Evolutionary conservation across 1,139 yeast species (phyloP).

Genomic region (Yamadazyma epiphylla): DNA sequence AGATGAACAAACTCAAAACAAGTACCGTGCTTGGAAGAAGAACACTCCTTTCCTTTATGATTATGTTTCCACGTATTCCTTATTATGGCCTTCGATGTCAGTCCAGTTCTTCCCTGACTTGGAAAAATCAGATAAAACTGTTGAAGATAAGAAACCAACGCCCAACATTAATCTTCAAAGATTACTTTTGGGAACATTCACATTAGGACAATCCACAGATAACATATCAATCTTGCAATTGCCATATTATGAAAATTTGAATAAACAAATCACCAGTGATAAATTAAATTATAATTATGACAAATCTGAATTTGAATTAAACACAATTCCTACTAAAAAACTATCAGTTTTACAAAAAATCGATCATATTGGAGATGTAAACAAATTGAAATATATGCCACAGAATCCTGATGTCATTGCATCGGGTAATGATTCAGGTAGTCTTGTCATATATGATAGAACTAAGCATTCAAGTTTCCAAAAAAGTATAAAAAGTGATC

Average conservation of each 20-base stretch:
- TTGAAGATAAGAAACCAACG: slow-evolving; percentile 1
- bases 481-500: slow-evolving; percentile 22
- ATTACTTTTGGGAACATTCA: slow-evolving; percentile 39
- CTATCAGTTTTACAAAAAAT: slow-evolving; percentile 35
- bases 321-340: slow-evolving; percentile 24
- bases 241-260: slow-evolving; percentile 32
- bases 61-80: slow-evolving; percentile 44
- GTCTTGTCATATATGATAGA: slow-evolving; percentile 45
- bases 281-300: slow-evolving; percentile 36
- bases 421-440: slow-evolving; percentile 38
- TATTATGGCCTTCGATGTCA: slow-evolving; percentile 54
- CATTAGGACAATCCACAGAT: slow-evolving; percentile 41
- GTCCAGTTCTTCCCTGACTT: slow-evolving; percentile 55
- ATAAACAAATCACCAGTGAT: slow-evolving; percentile 27
- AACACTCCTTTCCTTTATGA: slow-evolving; percentile 51
- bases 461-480: slow-evolving; percentile 48
- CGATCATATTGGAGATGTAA: slow-evolving; percentile 44
- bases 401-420: slow-evolving; percentile 45
- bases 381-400: slow-evolving; percentile 38
- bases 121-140: slow-evolving; percentile 14
- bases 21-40: slow-evolving; percentile 52
- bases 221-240: slow-evolving; percentile 36
- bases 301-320: slow-evolving; percentile 39
- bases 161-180: slow-evolving; percentile 24
- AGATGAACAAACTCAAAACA: slow-evolving; percentile 24